phyloP scores from a whole-genome alignment of 805 yeast genomes.

The Teunomyces atbi region DNA sequence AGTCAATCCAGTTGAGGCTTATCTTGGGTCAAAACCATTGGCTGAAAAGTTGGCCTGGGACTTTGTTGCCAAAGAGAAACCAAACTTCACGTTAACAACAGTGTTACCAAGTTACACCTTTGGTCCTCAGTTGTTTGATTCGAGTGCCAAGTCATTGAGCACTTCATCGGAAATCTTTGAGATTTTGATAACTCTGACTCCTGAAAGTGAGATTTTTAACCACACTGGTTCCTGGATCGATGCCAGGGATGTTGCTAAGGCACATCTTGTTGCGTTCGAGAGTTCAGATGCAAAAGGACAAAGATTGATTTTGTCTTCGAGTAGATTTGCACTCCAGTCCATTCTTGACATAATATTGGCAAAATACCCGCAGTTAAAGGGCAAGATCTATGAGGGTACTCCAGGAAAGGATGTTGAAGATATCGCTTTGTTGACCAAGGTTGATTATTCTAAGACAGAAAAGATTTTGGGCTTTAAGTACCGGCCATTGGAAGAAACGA shows the following conservation, averaged over 20 bases:
- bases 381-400: constrained; percentile 15
- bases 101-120: constrained; percentile 17
- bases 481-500: constrained; percentile 18
- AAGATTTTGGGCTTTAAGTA: constrained; percentile 20
- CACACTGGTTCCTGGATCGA: constrained; percentile 12
- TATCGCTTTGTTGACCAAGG: constrained; percentile 8
- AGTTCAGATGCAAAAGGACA: constrained; percentile 9
- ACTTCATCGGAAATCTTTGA: constrained; percentile 12
- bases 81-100: constrained; percentile 11
- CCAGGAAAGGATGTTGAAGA: constrained; percentile 13
- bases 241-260: constrained; percentile 21
- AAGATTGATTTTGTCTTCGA: constrained; percentile 12
- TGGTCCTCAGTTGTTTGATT: constrained; percentile 19
- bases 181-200: constrained; percentile 6
- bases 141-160: constrained; percentile 13
- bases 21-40: constrained; percentile 31
- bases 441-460: constrained; percentile 17
- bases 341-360: constrained; percentile 20
- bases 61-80: constrained; percentile 15
- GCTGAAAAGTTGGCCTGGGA: constrained; percentile 36
- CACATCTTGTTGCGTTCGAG: constrained; percentile 17
- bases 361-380: constrained; percentile 20
- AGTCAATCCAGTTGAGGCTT: constrained; percentile 19
- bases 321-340: constrained; percentile 16
- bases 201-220: constrained; percentile 4